phyloP scores from a whole-genome alignment of 495 filamentous ascomycete genomes.

The Durotheca rogersii region DNA sequence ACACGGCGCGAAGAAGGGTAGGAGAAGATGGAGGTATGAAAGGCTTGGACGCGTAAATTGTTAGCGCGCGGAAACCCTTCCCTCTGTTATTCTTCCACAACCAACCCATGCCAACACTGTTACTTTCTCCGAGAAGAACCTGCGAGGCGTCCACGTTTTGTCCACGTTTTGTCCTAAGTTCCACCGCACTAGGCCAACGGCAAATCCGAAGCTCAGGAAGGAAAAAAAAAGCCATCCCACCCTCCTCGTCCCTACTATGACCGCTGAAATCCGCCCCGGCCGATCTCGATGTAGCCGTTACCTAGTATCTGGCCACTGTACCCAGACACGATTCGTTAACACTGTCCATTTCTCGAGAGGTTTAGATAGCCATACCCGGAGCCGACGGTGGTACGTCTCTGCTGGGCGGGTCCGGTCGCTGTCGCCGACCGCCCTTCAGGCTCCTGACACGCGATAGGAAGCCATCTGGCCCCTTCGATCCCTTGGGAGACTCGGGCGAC shows the following conservation, averaged over 20 bases:
- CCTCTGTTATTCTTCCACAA: neutral
- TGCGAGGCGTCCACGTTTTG: too few species aligned
- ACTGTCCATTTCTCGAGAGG: neutral
- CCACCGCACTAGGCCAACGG: conserved; percentile 6
- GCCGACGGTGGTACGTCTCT: conserved; percentile 26
- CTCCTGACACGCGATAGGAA: conserved; percentile 87
- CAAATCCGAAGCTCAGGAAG: conserved; percentile 11
- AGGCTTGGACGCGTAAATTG: conserved; percentile 12
- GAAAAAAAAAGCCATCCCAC: conserved; percentile 11
- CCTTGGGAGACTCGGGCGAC: conserved; percentile 37
- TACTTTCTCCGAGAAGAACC: too few species aligned
- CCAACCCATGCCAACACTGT: conserved; percentile 10
- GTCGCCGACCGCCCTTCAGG: conserved; percentile 62
- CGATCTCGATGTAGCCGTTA: conserved; percentile 2
- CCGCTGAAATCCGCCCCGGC: conserved; percentile 5
- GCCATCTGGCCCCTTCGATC: conserved; percentile 55
- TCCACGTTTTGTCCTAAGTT: conserved; percentile 21
- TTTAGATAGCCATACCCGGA: conserved; percentile 30
- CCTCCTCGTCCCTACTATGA: conserved; percentile 4
- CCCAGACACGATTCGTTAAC: neutral
- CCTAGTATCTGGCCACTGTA: too few species aligned
- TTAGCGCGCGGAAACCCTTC: conserved; percentile 4
- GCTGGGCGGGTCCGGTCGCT: conserved; percentile 36
- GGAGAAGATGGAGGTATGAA: conserved; percentile 10
- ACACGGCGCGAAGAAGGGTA: conserved; percentile 14